phyloP scores from a whole-genome alignment of 192 early-diverging fungal genomes.

The Backusella luteola region DNA sequence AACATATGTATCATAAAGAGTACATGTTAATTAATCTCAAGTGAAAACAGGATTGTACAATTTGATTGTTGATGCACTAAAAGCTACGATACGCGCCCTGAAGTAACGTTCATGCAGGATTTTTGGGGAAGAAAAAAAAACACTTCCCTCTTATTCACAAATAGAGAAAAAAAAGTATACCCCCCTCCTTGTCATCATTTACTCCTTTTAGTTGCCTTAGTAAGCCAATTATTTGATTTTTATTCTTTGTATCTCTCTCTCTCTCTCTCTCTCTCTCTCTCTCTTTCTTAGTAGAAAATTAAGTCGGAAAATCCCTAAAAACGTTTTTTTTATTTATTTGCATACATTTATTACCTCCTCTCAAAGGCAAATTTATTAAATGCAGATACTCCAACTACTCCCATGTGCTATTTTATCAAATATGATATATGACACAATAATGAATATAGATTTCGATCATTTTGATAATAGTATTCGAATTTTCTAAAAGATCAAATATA shows the following conservation, averaged over 20 bases:
- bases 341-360: neutral
- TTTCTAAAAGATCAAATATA: neutral
- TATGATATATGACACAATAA: neutral
- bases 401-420: neutral
- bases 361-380: neutral
- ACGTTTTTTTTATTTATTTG: slow-evolving; percentile 7
- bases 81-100: neutral
- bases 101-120: neutral
- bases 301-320: neutral
- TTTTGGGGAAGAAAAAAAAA: neutral
- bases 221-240: neutral
- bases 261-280: neutral
- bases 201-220: slow-evolving; percentile 5
- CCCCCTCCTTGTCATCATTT: neutral
- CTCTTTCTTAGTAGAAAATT: neutral
- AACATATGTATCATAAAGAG: neutral
- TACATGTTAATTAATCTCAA: neutral
- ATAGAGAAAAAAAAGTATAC: neutral
- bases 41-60: neutral
- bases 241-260: slow-evolving; percentile 2
- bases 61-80: neutral
- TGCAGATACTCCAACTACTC: neutral
- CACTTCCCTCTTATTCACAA: neutral
- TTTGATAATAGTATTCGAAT: neutral
- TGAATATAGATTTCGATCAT: neutral